phyloP scores from a whole-genome alignment of 805 yeast species.

The Maudiozyma turicensis region DNA sequence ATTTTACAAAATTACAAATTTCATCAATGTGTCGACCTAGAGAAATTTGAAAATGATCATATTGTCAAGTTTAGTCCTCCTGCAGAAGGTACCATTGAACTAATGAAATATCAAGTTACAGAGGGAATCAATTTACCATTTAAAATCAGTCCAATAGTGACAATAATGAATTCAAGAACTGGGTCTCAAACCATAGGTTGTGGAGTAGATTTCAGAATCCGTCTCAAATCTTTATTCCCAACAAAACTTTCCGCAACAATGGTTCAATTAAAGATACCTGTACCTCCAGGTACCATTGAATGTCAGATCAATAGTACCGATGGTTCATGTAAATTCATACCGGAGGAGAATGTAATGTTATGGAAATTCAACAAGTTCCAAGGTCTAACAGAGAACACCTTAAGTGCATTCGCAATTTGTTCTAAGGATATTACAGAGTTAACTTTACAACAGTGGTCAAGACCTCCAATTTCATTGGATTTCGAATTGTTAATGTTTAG shows the following conservation, averaged over 20 bases:
- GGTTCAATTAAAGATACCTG: slow-evolving; percentile 56
- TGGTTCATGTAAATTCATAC: slow-evolving; percentile 61
- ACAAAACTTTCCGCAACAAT: slow-evolving; percentile 51
- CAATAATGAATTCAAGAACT: slow-evolving; percentile 25
- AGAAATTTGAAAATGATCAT: slow-evolving; percentile 54
- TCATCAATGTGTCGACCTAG: slow-evolving; percentile 77
- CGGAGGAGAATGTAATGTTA: slow-evolving; percentile 51
- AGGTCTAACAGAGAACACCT: slow-evolving; percentile 55
- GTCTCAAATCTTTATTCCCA: slow-evolving; percentile 53
- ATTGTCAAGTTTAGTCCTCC: slow-evolving; percentile 74
- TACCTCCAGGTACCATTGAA: slow-evolving; percentile 51
- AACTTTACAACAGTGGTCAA: slow-evolving; percentile 42
- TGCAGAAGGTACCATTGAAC: slow-evolving; percentile 70
- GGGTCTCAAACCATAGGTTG: slow-evolving; percentile 33
- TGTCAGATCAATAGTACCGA: slow-evolving; percentile 37
- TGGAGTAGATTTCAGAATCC: slow-evolving; percentile 46
- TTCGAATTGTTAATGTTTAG: slow-evolving; percentile 69
- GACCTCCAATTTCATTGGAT: slow-evolving; percentile 65
- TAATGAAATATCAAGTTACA: slow-evolving; percentile 60
- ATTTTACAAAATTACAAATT: slow-evolving; percentile 68
- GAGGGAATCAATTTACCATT: slow-evolving; percentile 65
- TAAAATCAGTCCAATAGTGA: slow-evolving; percentile 49
- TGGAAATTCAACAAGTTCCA: slow-evolving; percentile 66
- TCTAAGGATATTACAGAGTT: slow-evolving; percentile 16
- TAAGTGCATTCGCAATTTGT: slow-evolving; percentile 46